Conservation (phyloP, 228 moss, liverwort and hornwort species). For the Sphagnum magellanicum region DNA sequence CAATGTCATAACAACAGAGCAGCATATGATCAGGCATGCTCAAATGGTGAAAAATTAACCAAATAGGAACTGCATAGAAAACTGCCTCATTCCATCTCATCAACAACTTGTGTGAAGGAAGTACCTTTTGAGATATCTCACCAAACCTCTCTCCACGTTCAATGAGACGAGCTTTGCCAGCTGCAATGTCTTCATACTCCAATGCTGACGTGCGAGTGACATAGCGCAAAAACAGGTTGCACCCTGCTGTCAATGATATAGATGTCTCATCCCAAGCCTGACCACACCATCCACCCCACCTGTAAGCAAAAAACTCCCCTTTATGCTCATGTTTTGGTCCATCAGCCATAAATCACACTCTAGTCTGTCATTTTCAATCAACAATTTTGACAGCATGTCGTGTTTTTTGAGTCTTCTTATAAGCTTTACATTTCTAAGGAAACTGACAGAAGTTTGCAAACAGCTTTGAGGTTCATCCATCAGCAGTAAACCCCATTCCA, state of each 20-base stretch:
- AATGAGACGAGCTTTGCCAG: conserved; percentile 76
- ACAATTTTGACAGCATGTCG: no score
- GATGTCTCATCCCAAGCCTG: conserved; percentile 79
- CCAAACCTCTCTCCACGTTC: conserved; percentile 84
- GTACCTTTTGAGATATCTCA: conserved; percentile 78
- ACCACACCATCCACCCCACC: conserved; percentile 23
- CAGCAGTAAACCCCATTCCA: no score
- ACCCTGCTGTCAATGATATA: conserved; percentile 86
- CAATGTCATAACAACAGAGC: neutral
- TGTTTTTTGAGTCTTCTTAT: no score
- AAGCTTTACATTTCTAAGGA: no score
- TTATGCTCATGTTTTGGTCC: neutral
- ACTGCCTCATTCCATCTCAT: neutral
- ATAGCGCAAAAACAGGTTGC: conserved; percentile 91
- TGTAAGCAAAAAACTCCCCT: neutral
- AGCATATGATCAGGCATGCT: neutral
- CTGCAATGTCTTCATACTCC: conserved; percentile 73
- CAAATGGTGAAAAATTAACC: neutral
- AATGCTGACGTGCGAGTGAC: conserved; percentile 76
- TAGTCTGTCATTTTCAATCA: no score
- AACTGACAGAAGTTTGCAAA: no score
- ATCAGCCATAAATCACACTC: neutral
- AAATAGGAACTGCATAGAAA: neutral
- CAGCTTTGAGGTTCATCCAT: no score
- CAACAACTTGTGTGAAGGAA: neutral